Percentiles rank a stretch among this genome's conserved stretches.
phyloP scores from a whole-genome alignment of 306 rosid species.

The Prunus mira region DNA sequence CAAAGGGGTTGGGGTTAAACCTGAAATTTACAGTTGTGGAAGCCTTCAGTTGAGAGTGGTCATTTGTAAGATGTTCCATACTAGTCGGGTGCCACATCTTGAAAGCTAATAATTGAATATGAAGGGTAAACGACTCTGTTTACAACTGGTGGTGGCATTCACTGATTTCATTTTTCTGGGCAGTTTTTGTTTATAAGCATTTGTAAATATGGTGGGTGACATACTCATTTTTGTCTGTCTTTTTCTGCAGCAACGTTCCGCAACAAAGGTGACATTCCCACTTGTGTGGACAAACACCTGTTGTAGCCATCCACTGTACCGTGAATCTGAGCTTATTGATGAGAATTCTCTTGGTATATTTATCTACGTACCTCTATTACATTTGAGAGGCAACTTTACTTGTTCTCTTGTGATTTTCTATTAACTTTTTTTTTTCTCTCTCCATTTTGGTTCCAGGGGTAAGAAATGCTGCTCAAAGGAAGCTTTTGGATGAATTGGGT shows the following conservation, averaged over 20 bases:
- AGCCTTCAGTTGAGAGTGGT: not conserved
- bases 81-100: not conserved
- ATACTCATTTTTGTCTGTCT: slow-evolving; percentile 19
- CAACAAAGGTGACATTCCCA: slow-evolving; percentile 94
- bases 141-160: not conserved
- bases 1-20: not conserved
- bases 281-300: slow-evolving; percentile 99
- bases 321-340: slow-evolving; percentile 89
- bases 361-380: not conserved
- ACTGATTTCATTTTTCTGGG: not conserved
- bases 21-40: not conserved
- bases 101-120: not conserved
- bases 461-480: slow-evolving; percentile 96
- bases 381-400: slow-evolving; percentile 11
- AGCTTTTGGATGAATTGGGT: slow-evolving; percentile 94
- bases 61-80: not conserved
- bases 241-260: slow-evolving; percentile 83
- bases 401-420: not conserved
- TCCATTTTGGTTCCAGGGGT: slow-evolving; percentile 51
- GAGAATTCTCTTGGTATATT: slow-evolving; percentile 71
- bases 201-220: slow-evolving; percentile 12
- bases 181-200: not conserved
- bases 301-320: slow-evolving; percentile 97
- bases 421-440: not conserved
- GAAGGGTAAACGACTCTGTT: not conserved